phyloP scores from a whole-genome alignment of 495 filamentous ascomycete species.

The Aspergillus avenaceus region DNA sequence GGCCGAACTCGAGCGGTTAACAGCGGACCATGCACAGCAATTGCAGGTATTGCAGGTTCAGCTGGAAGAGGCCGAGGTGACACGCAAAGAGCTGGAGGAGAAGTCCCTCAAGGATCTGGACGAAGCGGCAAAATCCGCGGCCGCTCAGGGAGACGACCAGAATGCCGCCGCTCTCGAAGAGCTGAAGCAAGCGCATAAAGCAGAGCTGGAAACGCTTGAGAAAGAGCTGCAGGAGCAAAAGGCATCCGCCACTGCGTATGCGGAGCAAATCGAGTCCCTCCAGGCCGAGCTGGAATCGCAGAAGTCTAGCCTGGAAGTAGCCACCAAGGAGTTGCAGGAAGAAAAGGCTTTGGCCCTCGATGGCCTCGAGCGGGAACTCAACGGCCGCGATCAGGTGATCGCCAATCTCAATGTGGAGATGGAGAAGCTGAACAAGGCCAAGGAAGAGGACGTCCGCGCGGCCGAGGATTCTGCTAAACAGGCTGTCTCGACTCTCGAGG shows the following conservation, averaged over 20 bases:
- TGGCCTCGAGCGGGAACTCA: constrained; percentile 32
- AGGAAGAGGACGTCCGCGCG: constrained; percentile 37
- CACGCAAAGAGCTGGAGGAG: constrained; percentile 38
- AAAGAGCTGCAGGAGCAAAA: constrained; percentile 36
- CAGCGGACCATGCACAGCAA: constrained; percentile 32
- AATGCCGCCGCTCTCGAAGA: constrained; percentile 34
- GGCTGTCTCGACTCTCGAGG: constrained; percentile 26
- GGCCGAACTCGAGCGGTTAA: constrained; percentile 35
- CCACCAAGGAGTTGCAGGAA: constrained; percentile 24
- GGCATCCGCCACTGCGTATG: constrained; percentile 29
- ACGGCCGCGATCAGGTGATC: constrained; percentile 40
- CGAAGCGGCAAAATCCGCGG: constrained; percentile 33
- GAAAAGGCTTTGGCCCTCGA: constrained; percentile 40
- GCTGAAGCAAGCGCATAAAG: constrained; percentile 34
- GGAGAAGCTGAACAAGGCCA: constrained; percentile 33
- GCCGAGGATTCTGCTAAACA: constrained; percentile 39
- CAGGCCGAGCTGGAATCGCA: constrained; percentile 37
- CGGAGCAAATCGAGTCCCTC: constrained; percentile 36
- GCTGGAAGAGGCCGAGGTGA: constrained; percentile 36
- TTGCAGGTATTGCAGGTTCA: constrained; percentile 32
- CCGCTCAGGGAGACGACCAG: constrained; percentile 33
- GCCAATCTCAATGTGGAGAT: constrained; percentile 42
- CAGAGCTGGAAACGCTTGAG: constrained; percentile 34
- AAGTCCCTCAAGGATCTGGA: constrained; percentile 38
- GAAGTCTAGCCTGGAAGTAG: constrained; percentile 25